Evolutionary conservation across 495 filamentous ascomycete species (phyloP), one percentile per base, ranked within the genome.

Genomic region (Xylaria cubensis): DNA sequence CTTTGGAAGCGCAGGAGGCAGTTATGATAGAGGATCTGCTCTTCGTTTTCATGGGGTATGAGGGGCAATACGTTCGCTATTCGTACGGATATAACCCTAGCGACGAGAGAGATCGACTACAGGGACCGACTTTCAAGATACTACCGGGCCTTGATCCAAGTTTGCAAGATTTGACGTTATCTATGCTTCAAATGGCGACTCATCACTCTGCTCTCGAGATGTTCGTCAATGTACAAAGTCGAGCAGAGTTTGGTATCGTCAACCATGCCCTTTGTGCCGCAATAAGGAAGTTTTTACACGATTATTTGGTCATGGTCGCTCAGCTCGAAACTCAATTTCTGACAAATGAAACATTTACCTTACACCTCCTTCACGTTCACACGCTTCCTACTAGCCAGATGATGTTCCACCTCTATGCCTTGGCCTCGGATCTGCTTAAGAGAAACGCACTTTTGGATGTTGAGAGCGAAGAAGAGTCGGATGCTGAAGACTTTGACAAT

Each of bases 1-100:
- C 92, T 2, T 81, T 94, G 26, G 91, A 96, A 70, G 88, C 85
- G 9, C 96, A 99, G 78, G 96, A 99, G 81, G 87, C 88, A 13
- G 92, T 90, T 3, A 92, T 98, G 13, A 82, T 98, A 64, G 95
- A 97, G 74, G 96, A 99, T 75, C 82, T 99, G 26, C 80, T 98
- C 44, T 98, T 94, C 79, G 94, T 97, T 4, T 95, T 98, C 74
- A 98, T 98, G 95, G 96, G 96, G n/a, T 97, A 93, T 72, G 96
- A 99, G 82, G 96, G 96, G 36, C 94, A 97, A 80, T 98, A 98
- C 80, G 92, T 98, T 74, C 93, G 94, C 71, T 98, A 94, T 74
- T 86, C 86, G 48, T 89, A 90, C 68, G 87, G 89, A 3, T 98
- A 97, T 80, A 91, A 97, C 71, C 94, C 96, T 0, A 80, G 86